Evolutionary conservation across 345 rosid genomes (phyloP), one percentile per base, ranked within the genome.

Genomic region (Luvunga scandens): DNA sequence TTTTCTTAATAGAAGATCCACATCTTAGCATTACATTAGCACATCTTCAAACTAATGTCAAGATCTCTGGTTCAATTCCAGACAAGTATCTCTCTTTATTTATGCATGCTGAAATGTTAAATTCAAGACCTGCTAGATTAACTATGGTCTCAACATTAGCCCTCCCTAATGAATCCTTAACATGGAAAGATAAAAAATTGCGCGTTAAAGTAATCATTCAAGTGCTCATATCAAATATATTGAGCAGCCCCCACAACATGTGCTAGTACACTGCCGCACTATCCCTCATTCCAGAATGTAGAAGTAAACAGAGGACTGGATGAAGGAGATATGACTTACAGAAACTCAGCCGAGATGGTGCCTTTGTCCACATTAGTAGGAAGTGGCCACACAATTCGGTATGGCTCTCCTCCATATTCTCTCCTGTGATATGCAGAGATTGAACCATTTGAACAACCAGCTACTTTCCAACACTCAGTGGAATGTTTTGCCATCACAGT

Each of bases 371-470:
- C 93, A 73, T 89, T 78, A 25, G 65, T 38, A 14, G 98, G 94
- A 69, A 94, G 90, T 30, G 91, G 85, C 98, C 97, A 93, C 3
- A 81, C 82, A 71, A 90, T 84, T 63, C 83, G 85, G 85, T 80
- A 93, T 27, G 98, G 89, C 38, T 92, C 97, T 76, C 84, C 82
- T 30, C 75, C 22, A 39, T 91, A 90, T 73, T 90, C 91, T 77
- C 79, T 87, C 90, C 81, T 90, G 78, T 83, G 89, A 80, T 87
- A 89, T 25, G 81, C 81, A 48, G 86, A 74, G 69, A 84, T 74
- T 45, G 81, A 79, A 22, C 76, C 81, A 30, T 72, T 75, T 50
- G 82, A 73, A 56, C 80, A 31, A 68, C 84, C 86, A 55, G 73
- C 61, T 31, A 71, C 72, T 38, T 73, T 72, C 83, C 83, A 79